phyloP scores from a whole-genome alignment of 345 rosid genomes.

The Syzygium grande region DNA sequence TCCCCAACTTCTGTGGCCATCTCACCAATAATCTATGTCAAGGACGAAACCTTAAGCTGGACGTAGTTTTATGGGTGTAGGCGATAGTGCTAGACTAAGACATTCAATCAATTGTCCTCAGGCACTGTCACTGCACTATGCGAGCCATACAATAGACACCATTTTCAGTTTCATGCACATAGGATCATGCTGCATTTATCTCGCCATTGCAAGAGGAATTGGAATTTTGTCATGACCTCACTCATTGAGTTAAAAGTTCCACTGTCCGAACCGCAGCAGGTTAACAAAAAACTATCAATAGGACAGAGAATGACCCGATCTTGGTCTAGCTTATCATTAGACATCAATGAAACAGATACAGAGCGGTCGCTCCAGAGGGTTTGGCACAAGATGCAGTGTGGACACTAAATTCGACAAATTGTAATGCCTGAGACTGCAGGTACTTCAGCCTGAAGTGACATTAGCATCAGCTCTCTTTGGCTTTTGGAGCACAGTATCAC shows the following conservation, averaged over 20 bases:
- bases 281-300: not conserved
- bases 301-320: not conserved
- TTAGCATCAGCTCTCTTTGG: not conserved
- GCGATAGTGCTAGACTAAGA: not conserved
- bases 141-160: not conserved
- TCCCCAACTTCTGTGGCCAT: constrained; percentile 43
- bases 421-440: not conserved
- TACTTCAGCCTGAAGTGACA: not conserved
- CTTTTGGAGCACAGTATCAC: not conserved
- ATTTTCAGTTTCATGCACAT: not conserved
- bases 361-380: not conserved
- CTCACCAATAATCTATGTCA: constrained; percentile 23
- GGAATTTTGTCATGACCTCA: not conserved
- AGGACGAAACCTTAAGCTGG: not conserved
- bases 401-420: not conserved
- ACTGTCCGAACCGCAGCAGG: not conserved
- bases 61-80: not conserved
- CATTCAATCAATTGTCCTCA: not conserved
- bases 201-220: not conserved
- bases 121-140: not conserved
- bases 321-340: not conserved
- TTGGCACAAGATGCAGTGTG: not conserved
- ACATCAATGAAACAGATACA: not conserved
- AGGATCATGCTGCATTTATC: not conserved
- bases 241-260: not conserved